These are phyloP conservation scores for Pseudovirgaria hyperparasitica DNA, from an alignment of 2,329 filamentous ascomycete species.

Conservation along the genomic window DNA sequence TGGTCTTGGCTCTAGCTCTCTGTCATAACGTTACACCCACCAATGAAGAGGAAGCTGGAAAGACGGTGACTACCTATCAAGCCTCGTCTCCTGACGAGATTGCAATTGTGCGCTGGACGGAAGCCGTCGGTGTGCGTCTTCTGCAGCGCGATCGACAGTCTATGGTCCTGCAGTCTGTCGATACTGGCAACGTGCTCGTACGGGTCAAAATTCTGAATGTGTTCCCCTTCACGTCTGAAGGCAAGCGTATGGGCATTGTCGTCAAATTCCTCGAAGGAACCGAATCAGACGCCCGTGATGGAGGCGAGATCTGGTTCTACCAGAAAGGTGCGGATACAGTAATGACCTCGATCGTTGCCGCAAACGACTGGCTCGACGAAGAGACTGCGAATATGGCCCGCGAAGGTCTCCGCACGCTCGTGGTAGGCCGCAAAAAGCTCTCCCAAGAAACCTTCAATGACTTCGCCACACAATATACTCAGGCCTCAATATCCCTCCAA, in stretches of 20 bases:
- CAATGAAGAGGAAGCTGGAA: slow-evolving; percentile 67
- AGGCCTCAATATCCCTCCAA: slow-evolving; percentile 68
- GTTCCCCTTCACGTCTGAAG: slow-evolving; percentile 95
- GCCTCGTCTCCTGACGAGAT: slow-evolving; percentile 97
- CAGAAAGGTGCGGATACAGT: slow-evolving; percentile 98
- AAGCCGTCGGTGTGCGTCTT: slow-evolving; percentile 77
- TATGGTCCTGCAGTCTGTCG: slow-evolving; percentile 69
- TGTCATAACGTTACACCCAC: slow-evolving; percentile 97
- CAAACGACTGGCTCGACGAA: slow-evolving; percentile 97
- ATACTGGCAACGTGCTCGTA: slow-evolving; percentile 62
- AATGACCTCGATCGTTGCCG: slow-evolving; percentile 88
- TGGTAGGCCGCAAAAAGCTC: slow-evolving; percentile 83
- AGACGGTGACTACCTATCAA: slow-evolving; percentile 74
- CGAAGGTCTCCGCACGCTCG: slow-evolving; percentile 84
- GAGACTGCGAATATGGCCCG: slow-evolving; percentile 99
- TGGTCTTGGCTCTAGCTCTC: slow-evolving; percentile 80
- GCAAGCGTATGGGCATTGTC: slow-evolving; percentile 96
- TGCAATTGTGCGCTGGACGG: slow-evolving; percentile 91
- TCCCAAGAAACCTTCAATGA: slow-evolving; percentile 67
- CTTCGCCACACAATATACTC: slow-evolving; percentile 61
- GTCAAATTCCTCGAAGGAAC: slow-evolving; percentile 57
- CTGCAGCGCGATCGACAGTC: slow-evolving; percentile 74
- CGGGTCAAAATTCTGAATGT: slow-evolving; percentile 82
- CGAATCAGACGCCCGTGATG: slow-evolving; percentile 30
- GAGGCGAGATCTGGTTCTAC: slow-evolving; percentile 91